Evolutionary conservation across 129 eudicot species (phyloP).

Genomic region (Mikania micrantha): DNA sequence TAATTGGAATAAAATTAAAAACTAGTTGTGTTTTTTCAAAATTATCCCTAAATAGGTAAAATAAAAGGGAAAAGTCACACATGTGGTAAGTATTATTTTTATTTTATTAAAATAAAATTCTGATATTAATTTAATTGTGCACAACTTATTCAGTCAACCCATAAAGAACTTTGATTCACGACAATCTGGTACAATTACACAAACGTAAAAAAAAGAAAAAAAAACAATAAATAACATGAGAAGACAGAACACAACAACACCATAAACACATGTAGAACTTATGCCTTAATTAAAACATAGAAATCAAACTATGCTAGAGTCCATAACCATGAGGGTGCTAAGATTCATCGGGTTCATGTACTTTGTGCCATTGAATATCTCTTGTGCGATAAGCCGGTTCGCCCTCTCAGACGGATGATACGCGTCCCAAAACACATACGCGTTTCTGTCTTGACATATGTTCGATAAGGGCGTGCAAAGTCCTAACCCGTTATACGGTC

Average conservation of each 20-base stretch:
- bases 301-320: conserved; percentile 22
- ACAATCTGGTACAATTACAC: not conserved
- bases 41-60: too few relatives aligned
- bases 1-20: too few relatives aligned
- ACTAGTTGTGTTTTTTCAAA: too few relatives aligned
- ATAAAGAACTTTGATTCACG: not conserved
- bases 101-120: too few relatives aligned
- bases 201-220: not conserved
- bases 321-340: conserved; percentile 42
- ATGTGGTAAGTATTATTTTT: too few relatives aligned
- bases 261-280: not conserved
- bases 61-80: too few relatives aligned
- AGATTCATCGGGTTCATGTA: conserved; percentile 58
- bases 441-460: conserved; percentile 47
- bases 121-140: not conserved
- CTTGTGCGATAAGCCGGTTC: conserved; percentile 41
- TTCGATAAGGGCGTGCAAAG: conserved; percentile 55
- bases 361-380: conserved; percentile 36
- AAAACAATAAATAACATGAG: not conserved
- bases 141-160: not conserved
- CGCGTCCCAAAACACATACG: conserved; percentile 61
- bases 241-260: not conserved
- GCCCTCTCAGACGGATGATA: conserved; percentile 73
- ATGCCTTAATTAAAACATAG: not conserved
- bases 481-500: conserved; percentile 67